Conservation (phyloP, 768 basidiomycete species). For the Ramaria sp. region DNA sequence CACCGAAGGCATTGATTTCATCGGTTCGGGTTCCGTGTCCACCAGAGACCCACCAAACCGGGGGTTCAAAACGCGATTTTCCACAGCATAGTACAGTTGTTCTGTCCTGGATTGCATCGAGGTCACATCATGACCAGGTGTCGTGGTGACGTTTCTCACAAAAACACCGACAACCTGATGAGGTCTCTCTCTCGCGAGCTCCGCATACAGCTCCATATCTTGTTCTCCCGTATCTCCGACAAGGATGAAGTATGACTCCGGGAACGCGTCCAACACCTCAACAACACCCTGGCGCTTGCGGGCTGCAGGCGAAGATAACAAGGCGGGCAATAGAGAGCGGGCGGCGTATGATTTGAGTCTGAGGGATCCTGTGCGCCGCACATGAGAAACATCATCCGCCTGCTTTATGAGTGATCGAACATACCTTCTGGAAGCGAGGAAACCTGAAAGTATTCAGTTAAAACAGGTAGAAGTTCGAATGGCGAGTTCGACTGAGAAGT, state of each 20-base stretch:
- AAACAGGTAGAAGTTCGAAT: constrained; percentile 68
- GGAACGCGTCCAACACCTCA: constrained; percentile 70
- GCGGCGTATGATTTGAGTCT: constrained; percentile 80
- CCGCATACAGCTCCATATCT: constrained; percentile 83
- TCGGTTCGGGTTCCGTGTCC: constrained; percentile 4
- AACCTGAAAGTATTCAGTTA: constrained; percentile 64
- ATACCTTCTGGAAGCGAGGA: constrained; percentile 58
- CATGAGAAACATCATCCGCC: background rate
- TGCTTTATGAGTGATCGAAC: constrained; percentile 4
- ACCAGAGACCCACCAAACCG: background rate
- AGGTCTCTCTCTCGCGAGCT: constrained; percentile 59
- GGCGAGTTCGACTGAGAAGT: constrained; percentile 74
- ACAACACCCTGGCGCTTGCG: constrained; percentile 74
- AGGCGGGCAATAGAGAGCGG: constrained; percentile 69
- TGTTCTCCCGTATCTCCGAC: constrained; percentile 94
- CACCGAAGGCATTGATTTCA: background rate
- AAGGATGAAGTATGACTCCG: constrained; percentile 65
- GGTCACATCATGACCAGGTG: background rate
- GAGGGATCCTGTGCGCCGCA: constrained; percentile 44
- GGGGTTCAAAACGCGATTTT: background rate
- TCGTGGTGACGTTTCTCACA: constrained; percentile 64
- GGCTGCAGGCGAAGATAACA: constrained; percentile 71
- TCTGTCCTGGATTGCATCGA: background rate
- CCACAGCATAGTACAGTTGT: background rate
- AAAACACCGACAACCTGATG: constrained; percentile 69